Percentiles rank a stretch among this genome's conserved stretches.
phyloP scores from a whole-genome alignment of 2,329 filamentous ascomycete genomes.

The Pyrenophora graminea region DNA sequence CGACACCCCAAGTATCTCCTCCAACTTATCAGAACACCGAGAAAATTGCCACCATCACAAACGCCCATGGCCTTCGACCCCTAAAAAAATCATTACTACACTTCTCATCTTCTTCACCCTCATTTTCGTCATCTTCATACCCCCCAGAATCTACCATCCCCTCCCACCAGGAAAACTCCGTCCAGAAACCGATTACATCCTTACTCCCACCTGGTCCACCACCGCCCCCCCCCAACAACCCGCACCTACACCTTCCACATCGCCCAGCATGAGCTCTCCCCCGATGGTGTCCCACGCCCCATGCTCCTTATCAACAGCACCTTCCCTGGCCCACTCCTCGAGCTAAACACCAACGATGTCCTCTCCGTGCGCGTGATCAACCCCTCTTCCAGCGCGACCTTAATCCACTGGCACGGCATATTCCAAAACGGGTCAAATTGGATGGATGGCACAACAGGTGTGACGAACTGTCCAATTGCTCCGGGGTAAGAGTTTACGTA shows the following conservation, averaged over 20 bases:
- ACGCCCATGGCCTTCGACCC: constrained; percentile 16
- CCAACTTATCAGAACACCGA: constrained; percentile 8
- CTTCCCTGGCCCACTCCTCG: constrained; percentile 48
- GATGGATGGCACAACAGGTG: constrained; percentile 61
- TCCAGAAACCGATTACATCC: constrained; percentile 51
- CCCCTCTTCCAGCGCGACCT: constrained; percentile 60
- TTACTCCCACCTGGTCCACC: constrained; percentile 62
- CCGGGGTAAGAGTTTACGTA: constrained; percentile 49
- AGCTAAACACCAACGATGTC: constrained; percentile 65
- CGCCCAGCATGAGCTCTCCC: constrained; percentile 60
- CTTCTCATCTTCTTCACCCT: constrained; percentile 16
- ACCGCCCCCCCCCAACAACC: constrained; percentile 52
- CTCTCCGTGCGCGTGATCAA: constrained; percentile 66
- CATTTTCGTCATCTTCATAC: not conserved
- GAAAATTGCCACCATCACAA: constrained; percentile 11
- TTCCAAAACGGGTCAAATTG: constrained; percentile 52
- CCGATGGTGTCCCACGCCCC: constrained; percentile 55
- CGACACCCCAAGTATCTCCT: not conserved
- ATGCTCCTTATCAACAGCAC: constrained; percentile 50
- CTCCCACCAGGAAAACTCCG: constrained; percentile 12
- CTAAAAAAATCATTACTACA: constrained; percentile 11
- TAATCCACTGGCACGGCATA: constrained; percentile 66
- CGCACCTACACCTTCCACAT: constrained; percentile 67
- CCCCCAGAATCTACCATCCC: not conserved
- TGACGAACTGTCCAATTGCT: constrained; percentile 60